Percentiles rank a stretch among this genome's conserved stretches.
Evolutionary conservation across 768 basidiomycete species (phyloP).

Genomic region (Suillus placidus): DNA sequence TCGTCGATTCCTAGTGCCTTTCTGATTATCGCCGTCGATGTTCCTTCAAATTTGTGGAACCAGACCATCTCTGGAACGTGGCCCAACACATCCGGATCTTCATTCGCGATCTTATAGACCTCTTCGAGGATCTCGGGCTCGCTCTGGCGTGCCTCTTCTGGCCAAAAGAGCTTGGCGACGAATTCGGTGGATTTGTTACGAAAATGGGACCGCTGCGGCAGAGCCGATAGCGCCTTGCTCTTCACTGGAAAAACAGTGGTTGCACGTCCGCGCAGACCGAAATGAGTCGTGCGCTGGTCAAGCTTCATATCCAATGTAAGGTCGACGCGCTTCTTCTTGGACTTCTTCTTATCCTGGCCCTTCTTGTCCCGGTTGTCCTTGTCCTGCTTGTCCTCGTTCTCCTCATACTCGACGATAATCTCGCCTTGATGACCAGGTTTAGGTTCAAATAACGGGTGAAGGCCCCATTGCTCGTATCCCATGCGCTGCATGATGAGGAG

Average conservation of each 20-base stretch:
- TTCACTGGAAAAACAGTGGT: neutral
- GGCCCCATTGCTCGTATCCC: conserved; percentile 2
- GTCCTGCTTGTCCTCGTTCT: too few relatives aligned
- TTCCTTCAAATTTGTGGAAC: neutral
- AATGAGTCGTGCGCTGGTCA: neutral
- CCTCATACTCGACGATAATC: neutral
- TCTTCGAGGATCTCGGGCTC: conserved; percentile 1
- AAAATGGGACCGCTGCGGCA: neutral
- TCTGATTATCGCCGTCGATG: neutral
- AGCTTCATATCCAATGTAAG: neutral
- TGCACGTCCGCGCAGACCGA: conserved; percentile 2
- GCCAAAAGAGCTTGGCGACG: conserved; percentile 3
- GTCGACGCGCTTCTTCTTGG: neutral
- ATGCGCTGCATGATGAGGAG: conserved; percentile 7
- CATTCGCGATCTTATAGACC: neutral
- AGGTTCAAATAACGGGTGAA: neutral
- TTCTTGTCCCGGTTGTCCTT: neutral
- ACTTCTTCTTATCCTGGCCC: neutral
- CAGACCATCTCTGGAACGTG: conserved; percentile 5
- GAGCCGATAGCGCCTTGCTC: neutral
- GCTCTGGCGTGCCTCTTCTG: neutral
- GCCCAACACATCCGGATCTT: neutral
- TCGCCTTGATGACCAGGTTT: neutral
- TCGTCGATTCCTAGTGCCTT: neutral
- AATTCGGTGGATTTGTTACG: neutral